Base-by-base conservation (phyloP, 306 rosid species). In the Cicer bijugum region DNA sequence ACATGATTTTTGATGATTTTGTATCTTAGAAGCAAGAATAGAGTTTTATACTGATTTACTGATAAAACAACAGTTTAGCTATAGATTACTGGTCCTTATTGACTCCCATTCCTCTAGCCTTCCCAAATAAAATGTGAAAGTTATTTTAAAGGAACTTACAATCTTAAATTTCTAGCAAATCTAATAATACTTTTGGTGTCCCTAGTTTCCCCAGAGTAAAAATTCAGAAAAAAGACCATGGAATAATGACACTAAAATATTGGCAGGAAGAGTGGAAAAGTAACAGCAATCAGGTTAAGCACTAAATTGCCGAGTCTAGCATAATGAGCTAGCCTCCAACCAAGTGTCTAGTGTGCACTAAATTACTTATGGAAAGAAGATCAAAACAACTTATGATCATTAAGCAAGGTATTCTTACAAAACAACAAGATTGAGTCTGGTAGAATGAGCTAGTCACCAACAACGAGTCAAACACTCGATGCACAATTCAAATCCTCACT, bases 41-140 rank as follows among this genome's bases (percentile, higher is more conserved):
- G n/a, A 68, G 14, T 69, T 28, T 51, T 50, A 33, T 50, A 5
- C 16, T 70, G 12, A 52, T 70, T 70, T 70, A 17, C 48, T 52
- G 48, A 53, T 16, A 51, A 33, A 53, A 23, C 33, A 23, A 23
- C 33, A 23, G 4, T 23, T 23, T 23, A 23, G 33, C 33, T 38
- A 56, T n/a, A 33, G 46, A 68, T 6, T 14, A 48, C 28, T 67
- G n/a, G 23, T 65, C 53, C 47, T 7, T 46, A 11, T 23, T 23
- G 33, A 23, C 33, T 23, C 4, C 33, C 33, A 23, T 65, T 40
- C 17, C 37, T 38, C 12, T 65, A 9, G 6, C 72, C 44, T 55
- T 68, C 59, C 59, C 48, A 67, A 67, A 45, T 23, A 23, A 46
- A 67, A 23, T 20, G 28, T 20, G 28, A 20, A 20, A 20, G 28